Conservation (phyloP, 768 basidiomycete genomes). For the Pleurotus platypus region DNA sequence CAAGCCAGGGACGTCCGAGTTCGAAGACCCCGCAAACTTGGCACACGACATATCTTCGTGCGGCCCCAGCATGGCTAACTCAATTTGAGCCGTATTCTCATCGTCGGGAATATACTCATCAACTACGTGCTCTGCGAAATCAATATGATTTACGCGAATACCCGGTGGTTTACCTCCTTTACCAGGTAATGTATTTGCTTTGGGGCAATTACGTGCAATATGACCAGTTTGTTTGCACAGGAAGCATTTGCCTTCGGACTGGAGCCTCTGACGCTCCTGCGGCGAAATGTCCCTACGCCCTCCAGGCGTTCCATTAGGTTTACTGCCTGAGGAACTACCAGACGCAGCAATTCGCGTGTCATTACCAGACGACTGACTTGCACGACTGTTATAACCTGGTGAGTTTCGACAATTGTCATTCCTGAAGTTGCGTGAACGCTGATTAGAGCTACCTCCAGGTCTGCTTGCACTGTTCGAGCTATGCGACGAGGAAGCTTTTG, state of each 20-base stretch:
- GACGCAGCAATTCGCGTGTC: not conserved
- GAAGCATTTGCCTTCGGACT: constrained; percentile 23
- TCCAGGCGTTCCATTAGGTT: not conserved
- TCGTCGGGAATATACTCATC: not conserved
- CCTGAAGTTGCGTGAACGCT: too few relatives aligned
- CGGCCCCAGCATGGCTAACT: not conserved
- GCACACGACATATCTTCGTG: not conserved
- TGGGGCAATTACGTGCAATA: constrained; percentile 24
- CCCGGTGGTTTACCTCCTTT: not conserved
- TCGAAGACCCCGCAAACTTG: too few relatives aligned
- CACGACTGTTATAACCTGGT: too few relatives aligned
- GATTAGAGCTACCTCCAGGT: too few relatives aligned
- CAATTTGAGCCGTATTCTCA: not conserved
- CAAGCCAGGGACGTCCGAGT: not conserved
- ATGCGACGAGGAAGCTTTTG: not conserved
- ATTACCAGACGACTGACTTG: too few relatives aligned
- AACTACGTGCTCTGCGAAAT: not conserved
- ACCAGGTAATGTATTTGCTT: constrained; percentile 12
- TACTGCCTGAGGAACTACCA: not conserved
- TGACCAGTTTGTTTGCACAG: constrained; percentile 23
- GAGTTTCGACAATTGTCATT: too few relatives aligned
- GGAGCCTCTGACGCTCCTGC: constrained; percentile 10
- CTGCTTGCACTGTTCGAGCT: not conserved
- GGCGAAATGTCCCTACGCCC: not conserved
- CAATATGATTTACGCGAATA: not conserved